Evolutionary conservation across 768 basidiomycete species (phyloP).

Genomic region (Agaricus blazei): DNA sequence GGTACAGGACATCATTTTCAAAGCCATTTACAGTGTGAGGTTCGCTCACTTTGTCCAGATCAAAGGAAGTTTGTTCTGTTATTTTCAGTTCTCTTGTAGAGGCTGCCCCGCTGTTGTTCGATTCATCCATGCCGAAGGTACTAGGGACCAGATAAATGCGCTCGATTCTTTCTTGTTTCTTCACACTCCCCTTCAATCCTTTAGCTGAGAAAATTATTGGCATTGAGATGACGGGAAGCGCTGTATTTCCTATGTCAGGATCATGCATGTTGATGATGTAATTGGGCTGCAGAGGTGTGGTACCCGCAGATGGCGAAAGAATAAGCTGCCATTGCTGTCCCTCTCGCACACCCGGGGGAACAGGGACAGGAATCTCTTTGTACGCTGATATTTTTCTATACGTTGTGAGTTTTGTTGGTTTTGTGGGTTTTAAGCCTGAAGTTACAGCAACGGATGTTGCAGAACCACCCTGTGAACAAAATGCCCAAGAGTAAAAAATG

Average conservation of each 20-base stretch:
- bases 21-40: constrained; percentile 1
- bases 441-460: constrained; percentile 6
- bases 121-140: neutral
- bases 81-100: constrained; percentile 36
- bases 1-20: constrained; percentile 25
- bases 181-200: constrained; percentile 18
- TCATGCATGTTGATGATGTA: constrained; percentile 36
- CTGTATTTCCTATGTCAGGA: constrained; percentile 29
- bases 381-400: constrained; percentile 68
- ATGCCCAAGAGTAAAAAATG: constrained; percentile 67
- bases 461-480: constrained; percentile 8
- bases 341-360: constrained; percentile 46
- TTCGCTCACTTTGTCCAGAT: constrained; percentile 79
- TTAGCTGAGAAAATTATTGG: constrained; percentile 44
- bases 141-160: constrained; percentile 42
- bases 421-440: constrained; percentile 25
- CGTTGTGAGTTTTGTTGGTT: constrained; percentile 63
- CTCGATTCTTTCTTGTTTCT: constrained; percentile 68
- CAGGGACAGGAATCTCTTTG: constrained; percentile 65
- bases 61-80: constrained; percentile 82
- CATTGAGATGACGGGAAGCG: constrained; percentile 63
- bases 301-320: constrained; percentile 26
- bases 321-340: constrained; percentile 66
- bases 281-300: constrained; percentile 13
- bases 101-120: neutral